Evolutionary conservation across 2,329 filamentous ascomycete species (phyloP).

Genomic region (Fusarium concolor): DNA sequence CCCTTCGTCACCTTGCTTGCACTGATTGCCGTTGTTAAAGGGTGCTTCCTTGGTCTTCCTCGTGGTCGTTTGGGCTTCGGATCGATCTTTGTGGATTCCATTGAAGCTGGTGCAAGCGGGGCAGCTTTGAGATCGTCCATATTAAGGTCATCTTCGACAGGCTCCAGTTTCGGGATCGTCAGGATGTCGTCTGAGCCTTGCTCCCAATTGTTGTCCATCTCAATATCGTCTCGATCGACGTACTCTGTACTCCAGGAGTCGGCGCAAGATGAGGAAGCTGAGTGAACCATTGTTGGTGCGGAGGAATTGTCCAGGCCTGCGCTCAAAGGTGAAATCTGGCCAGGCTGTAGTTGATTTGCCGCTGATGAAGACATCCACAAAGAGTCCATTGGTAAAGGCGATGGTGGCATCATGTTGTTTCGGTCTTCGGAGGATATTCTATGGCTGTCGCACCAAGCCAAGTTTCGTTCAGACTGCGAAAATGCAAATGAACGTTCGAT

Average conservation of each 20-base stretch:
- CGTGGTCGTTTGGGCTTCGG: slow-evolving; percentile 73
- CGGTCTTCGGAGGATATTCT: slow-evolving; percentile 58
- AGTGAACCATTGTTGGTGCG: slow-evolving; percentile 58
- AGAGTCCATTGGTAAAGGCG: slow-evolving; percentile 50
- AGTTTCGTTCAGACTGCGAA: slow-evolving; percentile 56
- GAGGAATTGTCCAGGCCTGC: slow-evolving; percentile 60
- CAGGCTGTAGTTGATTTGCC: slow-evolving; percentile 53
- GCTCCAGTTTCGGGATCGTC: slow-evolving; percentile 67
- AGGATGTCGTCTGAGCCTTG: slow-evolving; percentile 59
- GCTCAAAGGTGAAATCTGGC: slow-evolving; percentile 66
- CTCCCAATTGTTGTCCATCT: slow-evolving; percentile 61
- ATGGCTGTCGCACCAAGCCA: slow-evolving; percentile 60
- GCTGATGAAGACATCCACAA: slow-evolving; percentile 45
- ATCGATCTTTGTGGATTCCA: slow-evolving; percentile 41
- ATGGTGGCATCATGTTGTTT: slow-evolving; percentile 45
- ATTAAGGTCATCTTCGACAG: slow-evolving; percentile 66
- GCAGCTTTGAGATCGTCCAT: slow-evolving; percentile 64
- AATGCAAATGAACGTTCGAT: slow-evolving; percentile 61
- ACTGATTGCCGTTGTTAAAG: slow-evolving; percentile 67
- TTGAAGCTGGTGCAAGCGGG: slow-evolving; percentile 40
- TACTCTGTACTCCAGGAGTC: slow-evolving; percentile 59
- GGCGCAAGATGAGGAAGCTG: slow-evolving; percentile 60
- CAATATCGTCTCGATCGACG: slow-evolving; percentile 53
- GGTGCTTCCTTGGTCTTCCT: slow-evolving; percentile 85
- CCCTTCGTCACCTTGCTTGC: slow-evolving; percentile 82